phyloP scores from a whole-genome alignment of 352 stramenopile species.

The Phytophthora litchii region DNA sequence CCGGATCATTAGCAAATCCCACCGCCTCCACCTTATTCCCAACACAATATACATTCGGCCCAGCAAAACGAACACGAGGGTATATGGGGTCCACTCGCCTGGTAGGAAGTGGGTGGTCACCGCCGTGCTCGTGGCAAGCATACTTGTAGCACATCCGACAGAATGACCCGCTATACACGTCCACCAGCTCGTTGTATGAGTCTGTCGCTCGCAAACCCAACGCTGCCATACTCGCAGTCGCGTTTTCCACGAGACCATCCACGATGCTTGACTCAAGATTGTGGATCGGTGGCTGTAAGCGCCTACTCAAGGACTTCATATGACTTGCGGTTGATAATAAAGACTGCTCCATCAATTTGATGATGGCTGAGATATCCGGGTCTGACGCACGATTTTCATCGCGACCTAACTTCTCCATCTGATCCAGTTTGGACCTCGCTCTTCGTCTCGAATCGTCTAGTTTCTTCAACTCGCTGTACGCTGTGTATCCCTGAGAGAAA shows the following conservation, averaged over 20 bases:
- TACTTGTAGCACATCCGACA: constrained; percentile 93
- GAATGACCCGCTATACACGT: constrained; percentile 88
- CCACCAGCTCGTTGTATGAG: constrained; percentile 73
- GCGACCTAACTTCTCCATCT: constrained; percentile 16
- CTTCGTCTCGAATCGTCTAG: constrained; percentile 21
- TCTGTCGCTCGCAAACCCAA: constrained; percentile 54
- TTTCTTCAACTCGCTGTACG: constrained; percentile 48
- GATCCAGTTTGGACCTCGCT: constrained; percentile 13
- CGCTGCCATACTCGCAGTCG: constrained; percentile 17
- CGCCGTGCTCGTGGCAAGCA: constrained; percentile 90
- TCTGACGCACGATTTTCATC: constrained; percentile 1
- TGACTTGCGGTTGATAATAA: constrained; percentile 20
- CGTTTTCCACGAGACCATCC: constrained; percentile 21
- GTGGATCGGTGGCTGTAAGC: constrained; percentile 48
- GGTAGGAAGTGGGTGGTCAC: constrained; percentile 67
- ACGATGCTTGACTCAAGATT: constrained; percentile 67
- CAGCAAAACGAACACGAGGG: constrained; percentile 37
- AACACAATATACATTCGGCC: constrained; percentile 23
- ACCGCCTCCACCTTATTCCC: constrained; percentile 1
- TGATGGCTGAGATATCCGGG: constrained; percentile 18
- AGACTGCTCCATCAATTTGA: constrained; percentile 25
- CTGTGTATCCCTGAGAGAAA: constrained; percentile 42
- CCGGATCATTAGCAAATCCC: background rate
- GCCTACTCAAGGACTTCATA: constrained; percentile 16
- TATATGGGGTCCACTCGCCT: constrained; percentile 61